Conservation (phyloP, 352 stramenopile genomes). For the Globisporangium takayamanum region DNA sequence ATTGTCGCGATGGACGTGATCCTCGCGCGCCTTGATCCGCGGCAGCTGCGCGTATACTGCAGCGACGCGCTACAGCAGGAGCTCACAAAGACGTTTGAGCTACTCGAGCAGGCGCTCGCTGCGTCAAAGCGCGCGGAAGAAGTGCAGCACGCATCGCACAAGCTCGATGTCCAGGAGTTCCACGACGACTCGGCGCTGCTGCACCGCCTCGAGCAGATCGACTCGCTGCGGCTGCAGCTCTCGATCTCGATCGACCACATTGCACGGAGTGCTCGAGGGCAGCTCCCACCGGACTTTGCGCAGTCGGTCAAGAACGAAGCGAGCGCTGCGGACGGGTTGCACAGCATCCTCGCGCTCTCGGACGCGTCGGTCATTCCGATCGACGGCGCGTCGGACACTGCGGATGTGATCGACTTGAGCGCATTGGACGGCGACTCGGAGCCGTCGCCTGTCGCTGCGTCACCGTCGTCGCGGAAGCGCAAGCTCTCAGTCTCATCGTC, state of each 20-base stretch:
- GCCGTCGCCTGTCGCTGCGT: too few species aligned
- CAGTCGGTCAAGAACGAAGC: conserved; percentile 8
- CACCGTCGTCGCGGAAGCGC: conserved; percentile 6
- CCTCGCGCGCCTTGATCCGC: conserved; percentile 14
- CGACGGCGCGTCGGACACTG: background rate
- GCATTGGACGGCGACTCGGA: background rate
- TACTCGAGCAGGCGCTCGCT: conserved; percentile 11
- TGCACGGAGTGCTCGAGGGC: background rate
- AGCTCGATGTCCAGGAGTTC: conserved; percentile 9
- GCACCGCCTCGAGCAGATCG: conserved; percentile 11
- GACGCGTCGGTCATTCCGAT: background rate
- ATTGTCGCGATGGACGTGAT: conserved; percentile 17
- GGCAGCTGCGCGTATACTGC: conserved; percentile 17
- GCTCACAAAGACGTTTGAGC: conserved; percentile 10
- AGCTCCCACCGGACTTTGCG: background rate
- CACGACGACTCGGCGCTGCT: conserved; percentile 10
- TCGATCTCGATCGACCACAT: conserved; percentile 15
- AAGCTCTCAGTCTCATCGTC: conserved; percentile 9
- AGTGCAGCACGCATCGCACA: conserved; percentile 14
- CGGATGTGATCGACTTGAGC: conserved; percentile 10
- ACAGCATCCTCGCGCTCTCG: conserved; percentile 4
- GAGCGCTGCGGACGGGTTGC: background rate
- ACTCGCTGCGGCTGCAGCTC: conserved; percentile 12
- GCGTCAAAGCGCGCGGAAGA: conserved; percentile 14
- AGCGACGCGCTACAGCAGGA: conserved; percentile 16